Base-by-base conservation (phyloP, 306 rosid genomes). In the Erythrophleum fordii region DNA sequence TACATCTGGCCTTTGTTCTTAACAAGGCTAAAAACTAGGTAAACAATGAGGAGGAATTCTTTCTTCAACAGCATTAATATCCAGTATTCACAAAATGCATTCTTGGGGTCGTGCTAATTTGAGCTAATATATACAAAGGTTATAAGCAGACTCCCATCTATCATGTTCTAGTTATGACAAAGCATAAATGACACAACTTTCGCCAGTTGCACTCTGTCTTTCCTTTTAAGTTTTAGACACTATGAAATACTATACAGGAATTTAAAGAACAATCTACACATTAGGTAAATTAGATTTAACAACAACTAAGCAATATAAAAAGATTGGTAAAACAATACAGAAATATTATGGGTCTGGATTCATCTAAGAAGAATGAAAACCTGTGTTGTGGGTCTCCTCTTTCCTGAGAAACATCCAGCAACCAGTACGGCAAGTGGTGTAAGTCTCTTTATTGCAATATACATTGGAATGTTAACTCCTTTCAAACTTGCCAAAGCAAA, bases 381-480 rank as follows among this genome's bases (percentile, higher is more conserved):
- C 97, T 96, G 97, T 51, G 55, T 29, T 29, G 98, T 75, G 42
- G 97, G 99, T 72, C 85, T 93, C 80, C 89, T 90, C 79, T 93
- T 96, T 80, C 98, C 98, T 0, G 84, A 64, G 89, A 87, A 88
- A 86, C 62, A 88, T 58, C 98, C 98, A 37, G 93, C 90, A 0
- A 96, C 37, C 45, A 96, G 91, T 41, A 96, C 99, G 25, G 99
- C 94, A 66, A 96, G 99, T 0, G 98, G 99, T 29, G 99, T 96
- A 84, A 96, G 97, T 85, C 99, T 92, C 89, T 93, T 96, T 45
- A 96, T 96, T 5, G 99, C 98, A 77, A 96, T 96, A 64, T 95
- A 95, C 99, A 95, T 95, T 5, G 99, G 97, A 73, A 95, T 95
- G 75, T 96, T 93, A 45, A 96, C 96, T 80, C 99, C 99, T 88